Base-by-base conservation (phyloP, 805 yeast genomes). In the Schwanniomyces pseudopolymorphus region DNA sequence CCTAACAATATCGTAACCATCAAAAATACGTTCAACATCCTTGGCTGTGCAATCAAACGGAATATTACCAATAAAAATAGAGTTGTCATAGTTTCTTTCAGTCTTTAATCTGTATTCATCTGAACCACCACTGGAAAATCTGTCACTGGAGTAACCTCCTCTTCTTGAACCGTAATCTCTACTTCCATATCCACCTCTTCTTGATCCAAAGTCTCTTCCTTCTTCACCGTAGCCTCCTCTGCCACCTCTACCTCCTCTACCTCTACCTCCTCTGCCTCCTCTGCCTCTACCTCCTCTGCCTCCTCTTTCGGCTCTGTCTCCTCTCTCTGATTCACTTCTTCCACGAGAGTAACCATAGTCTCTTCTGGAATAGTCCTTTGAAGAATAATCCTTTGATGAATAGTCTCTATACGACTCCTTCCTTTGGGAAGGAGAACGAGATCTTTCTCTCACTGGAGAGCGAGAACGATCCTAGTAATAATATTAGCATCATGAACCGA, bases 11-110 rank as follows among this genome's bases (percentile, higher is more conserved):
- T 75, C 78, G 53, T 65, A 69, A 20, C 61, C 60, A n/a, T 73
- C 67, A 64, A 87, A 87, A 51, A 78, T 73, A 14, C 74, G 83
- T 58, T 79, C 80, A 43, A 87, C 70, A 31, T 84, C 84, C 42
- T 70, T 66, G 55, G 87, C 77, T 27, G 82, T 77, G 52, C 81
- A 74, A 43, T 78, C 80, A 60, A 78, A 87, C 4, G 91, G 87
- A 45, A 87, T 70, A 60, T 86, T 86, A 7, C 92, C 91, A 39
- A 87, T 77, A 57, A 87, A 87, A 38, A 86, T 72, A 48, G 89
- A 83, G 60, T 84, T 84, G 40, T 75, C 77, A 61, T 83, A 84
- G 62, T 84, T 81, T 68, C 90, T 77, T 24, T 69, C 74, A 16
- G 67, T 59, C 46, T 67, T 66, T 27, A 60, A 50, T 13, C 68